Percentiles rank a stretch among this genome's conserved stretches.
Conservation (phyloP, 2,329 filamentous ascomycete species). For the Penicillium sp. region DNA sequence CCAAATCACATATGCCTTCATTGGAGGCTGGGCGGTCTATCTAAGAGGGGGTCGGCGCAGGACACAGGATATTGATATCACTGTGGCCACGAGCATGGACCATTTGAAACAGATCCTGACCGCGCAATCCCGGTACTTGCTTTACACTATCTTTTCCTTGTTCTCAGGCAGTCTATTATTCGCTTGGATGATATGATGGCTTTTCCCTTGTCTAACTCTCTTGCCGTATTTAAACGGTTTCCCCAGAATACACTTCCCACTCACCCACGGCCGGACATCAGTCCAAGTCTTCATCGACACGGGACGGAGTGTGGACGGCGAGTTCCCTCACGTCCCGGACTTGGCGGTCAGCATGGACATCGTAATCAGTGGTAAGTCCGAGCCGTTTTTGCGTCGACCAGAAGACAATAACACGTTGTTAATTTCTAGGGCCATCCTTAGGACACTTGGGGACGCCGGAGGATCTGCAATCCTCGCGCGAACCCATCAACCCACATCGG, state of each 20-base stretch:
- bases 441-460: conserved; percentile 23
- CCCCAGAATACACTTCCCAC: conserved; percentile 21
- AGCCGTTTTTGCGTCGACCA: neutral
- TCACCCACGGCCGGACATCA: conserved; percentile 19
- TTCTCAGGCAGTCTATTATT: neutral
- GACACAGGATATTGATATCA: conserved; percentile 24
- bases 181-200: neutral
- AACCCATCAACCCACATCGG: conserved; percentile 19
- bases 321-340: conserved; percentile 21
- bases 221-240: conserved; percentile 6
- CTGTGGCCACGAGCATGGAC: conserved; percentile 21
- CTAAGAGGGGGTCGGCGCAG: conserved; percentile 19
- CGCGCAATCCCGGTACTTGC: conserved; percentile 19
- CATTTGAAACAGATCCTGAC: conserved; percentile 19
- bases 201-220: neutral
- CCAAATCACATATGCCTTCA: conserved; percentile 23
- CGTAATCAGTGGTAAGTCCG: conserved; percentile 21
- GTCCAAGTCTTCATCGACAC: conserved; percentile 25
- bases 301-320: conserved; percentile 19
- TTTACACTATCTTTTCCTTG: conserved; percentile 2
- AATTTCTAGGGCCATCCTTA: conserved; percentile 12
- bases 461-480: conserved; percentile 21
- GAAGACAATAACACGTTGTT: conserved; percentile 9
- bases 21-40: conserved; percentile 23
- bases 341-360: conserved; percentile 24